Conservation (phyloP, 495 filamentous ascomycete species). For the Penicillium fimorum region DNA sequence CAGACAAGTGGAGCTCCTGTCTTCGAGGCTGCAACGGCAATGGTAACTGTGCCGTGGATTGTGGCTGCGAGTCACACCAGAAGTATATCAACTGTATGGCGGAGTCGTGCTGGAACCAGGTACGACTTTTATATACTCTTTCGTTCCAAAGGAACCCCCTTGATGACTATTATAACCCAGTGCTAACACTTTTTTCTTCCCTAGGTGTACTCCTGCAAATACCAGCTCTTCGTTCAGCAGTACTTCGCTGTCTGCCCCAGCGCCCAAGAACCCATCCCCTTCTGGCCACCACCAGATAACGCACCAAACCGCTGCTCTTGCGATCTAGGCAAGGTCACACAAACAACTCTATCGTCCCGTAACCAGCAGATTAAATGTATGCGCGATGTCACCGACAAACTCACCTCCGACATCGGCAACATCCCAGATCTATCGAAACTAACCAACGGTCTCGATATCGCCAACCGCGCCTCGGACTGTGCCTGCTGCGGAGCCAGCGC, state of each 20-base stretch:
- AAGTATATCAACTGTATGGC: conserved; percentile 36
- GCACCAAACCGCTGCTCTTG: conserved; percentile 36
- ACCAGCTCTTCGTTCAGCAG: conserved; percentile 35
- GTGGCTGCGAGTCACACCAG: conserved; percentile 29
- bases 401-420: conserved; percentile 11
- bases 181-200: background rate
- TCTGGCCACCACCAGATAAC: conserved; percentile 34
- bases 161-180: background rate
- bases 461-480: conserved; percentile 21
- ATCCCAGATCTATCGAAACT: conserved; percentile 18
- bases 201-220: conserved; percentile 37
- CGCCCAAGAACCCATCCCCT: conserved; percentile 30
- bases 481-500: conserved; percentile 32
- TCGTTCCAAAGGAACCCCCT: background rate
- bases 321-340: conserved; percentile 29
- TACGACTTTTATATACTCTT: conserved; percentile 4
- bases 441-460: conserved; percentile 20
- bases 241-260: conserved; percentile 33
- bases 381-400: conserved; percentile 20
- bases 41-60: conserved; percentile 28
- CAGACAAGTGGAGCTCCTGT: conserved; percentile 26
- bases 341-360: conserved; percentile 23
- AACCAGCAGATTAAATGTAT: conserved; percentile 26
- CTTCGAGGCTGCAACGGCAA: conserved; percentile 22
- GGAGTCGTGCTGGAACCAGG: conserved; percentile 33